Evolutionary conservation across 1,284 basidiomycete species (phyloP).

Genomic region (Fomitopsis palustris): DNA sequence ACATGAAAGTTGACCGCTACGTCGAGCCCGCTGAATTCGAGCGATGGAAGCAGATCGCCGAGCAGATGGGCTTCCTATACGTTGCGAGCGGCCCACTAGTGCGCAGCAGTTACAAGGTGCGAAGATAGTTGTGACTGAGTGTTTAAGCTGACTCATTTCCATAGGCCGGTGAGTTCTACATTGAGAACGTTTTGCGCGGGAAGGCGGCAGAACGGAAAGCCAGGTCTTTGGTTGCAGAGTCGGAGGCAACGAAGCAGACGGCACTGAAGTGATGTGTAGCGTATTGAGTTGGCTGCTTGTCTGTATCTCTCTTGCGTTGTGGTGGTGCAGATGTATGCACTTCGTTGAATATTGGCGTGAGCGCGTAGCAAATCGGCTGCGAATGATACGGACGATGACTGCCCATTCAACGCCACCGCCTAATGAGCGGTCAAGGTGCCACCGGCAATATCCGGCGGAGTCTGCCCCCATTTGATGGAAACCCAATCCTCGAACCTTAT

Average conservation of each 20-base stretch:
- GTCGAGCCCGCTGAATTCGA: slow-evolving; percentile 93
- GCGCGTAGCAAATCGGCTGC: no score
- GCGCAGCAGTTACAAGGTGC: slow-evolving; percentile 93
- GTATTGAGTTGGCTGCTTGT: neutral
- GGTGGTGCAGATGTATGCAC: no score
- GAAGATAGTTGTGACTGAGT: slow-evolving; percentile 14
- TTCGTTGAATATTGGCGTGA: no score
- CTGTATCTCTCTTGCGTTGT: neutral
- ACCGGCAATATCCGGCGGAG: slow-evolving; percentile 12
- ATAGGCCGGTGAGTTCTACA: slow-evolving; percentile 89
- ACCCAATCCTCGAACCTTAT: slow-evolving; percentile 24
- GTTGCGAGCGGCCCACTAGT: slow-evolving; percentile 97
- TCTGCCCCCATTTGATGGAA: slow-evolving; percentile 16
- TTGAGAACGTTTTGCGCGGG: slow-evolving; percentile 81
- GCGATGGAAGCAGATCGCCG: slow-evolving; percentile 86
- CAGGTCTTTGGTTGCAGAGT: slow-evolving; percentile 29
- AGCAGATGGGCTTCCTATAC: slow-evolving; percentile 94
- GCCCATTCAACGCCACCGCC: no score
- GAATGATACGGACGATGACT: no score
- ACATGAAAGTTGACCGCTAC: slow-evolving; percentile 99
- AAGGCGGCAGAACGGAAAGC: slow-evolving; percentile 47
- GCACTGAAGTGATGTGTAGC: neutral
- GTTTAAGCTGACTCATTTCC: neutral
- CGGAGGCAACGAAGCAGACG: neutral
- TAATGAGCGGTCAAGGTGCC: no score